Conservation (phyloP, 495 filamentous ascomycete genomes). For the Tuber melanosporum region DNA sequence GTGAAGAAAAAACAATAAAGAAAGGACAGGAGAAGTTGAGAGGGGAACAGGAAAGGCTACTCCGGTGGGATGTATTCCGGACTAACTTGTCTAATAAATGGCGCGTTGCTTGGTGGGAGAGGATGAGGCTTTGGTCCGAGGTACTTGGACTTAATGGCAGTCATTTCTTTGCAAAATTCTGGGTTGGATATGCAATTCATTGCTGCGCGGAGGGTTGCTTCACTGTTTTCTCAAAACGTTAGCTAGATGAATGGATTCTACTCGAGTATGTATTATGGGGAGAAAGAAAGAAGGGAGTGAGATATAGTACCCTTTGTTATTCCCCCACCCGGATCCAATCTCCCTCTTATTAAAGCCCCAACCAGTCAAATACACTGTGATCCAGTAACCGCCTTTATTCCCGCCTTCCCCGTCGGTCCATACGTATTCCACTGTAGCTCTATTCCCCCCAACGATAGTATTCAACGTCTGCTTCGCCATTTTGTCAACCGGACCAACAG, state of each 20-base stretch:
- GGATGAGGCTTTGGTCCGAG: slow-evolving; percentile 29
- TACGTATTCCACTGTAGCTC: slow-evolving; percentile 31
- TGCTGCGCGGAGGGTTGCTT: slow-evolving; percentile 36
- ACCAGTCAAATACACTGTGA: slow-evolving; percentile 35
- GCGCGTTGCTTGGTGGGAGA: background rate
- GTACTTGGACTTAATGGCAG: slow-evolving; percentile 9
- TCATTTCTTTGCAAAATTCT: slow-evolving; percentile 34
- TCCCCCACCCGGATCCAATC: slow-evolving; percentile 38
- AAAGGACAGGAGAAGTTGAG: background rate
- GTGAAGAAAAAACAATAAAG: background rate
- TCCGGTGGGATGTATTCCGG: slow-evolving; percentile 1
- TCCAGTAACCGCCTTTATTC: slow-evolving; percentile 40
- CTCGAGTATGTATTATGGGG: background rate
- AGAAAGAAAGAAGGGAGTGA: background rate
- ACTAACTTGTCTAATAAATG: background rate
- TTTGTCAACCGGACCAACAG: slow-evolving; percentile 29
- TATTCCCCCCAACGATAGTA: slow-evolving; percentile 33
- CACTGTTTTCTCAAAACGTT: slow-evolving; percentile 18
- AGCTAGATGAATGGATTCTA: background rate
- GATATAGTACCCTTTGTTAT: slow-evolving; percentile 30
- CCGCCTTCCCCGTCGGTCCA: slow-evolving; percentile 38
- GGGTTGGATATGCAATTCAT: slow-evolving; percentile 37
- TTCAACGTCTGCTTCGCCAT: slow-evolving; percentile 40
- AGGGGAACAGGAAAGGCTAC: background rate
- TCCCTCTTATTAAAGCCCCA: slow-evolving; percentile 34